Conservation (phyloP, 2,329 filamentous ascomycete species). For the Pyrenochaeta sp. region DNA sequence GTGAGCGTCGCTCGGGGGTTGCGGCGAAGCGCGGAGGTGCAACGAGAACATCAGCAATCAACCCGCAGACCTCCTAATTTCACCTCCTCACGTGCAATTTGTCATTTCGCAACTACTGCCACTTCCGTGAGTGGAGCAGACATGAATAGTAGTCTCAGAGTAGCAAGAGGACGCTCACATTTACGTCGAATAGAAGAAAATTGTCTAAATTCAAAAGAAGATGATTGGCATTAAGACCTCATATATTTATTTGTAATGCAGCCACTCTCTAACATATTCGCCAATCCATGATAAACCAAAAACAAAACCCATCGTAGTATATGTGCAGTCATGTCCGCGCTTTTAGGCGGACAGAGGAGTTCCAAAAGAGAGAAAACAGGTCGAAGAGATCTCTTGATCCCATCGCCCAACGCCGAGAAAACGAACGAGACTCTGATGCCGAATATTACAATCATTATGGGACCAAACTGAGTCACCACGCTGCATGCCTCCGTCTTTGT, state of each 20-base stretch:
- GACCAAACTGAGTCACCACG: slow-evolving; percentile 36
- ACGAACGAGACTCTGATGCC: slow-evolving; percentile 41
- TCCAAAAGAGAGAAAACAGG: slow-evolving; percentile 37
- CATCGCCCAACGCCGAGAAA: slow-evolving; percentile 36
- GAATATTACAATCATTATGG: slow-evolving; percentile 53
- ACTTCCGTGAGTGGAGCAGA: not conserved
- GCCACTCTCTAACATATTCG: slow-evolving; percentile 51
- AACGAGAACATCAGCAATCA: slow-evolving; percentile 15
- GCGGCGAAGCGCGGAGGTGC: slow-evolving; percentile 35
- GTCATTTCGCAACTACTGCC: not conserved
- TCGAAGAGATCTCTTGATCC: slow-evolving; percentile 33
- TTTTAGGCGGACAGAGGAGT: slow-evolving; percentile 27
- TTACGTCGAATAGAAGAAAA: not conserved
- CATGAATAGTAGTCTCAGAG: not conserved
- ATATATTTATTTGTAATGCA: slow-evolving; percentile 46
- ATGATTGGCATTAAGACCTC: slow-evolving; percentile 26
- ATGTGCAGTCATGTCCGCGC: slow-evolving; percentile 44
- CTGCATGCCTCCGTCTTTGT: slow-evolving; percentile 46
- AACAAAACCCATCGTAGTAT: slow-evolving; percentile 43
- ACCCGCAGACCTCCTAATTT: slow-evolving; percentile 11
- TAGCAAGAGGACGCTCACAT: not conserved
- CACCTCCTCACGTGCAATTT: slow-evolving; percentile 14
- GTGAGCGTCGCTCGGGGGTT: slow-evolving; percentile 20
- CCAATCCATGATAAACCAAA: slow-evolving; percentile 38
- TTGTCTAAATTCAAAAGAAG: not conserved